Conservation (phyloP, 495 filamentous ascomycete genomes). For the Hypoxylon lienhwacheense region DNA sequence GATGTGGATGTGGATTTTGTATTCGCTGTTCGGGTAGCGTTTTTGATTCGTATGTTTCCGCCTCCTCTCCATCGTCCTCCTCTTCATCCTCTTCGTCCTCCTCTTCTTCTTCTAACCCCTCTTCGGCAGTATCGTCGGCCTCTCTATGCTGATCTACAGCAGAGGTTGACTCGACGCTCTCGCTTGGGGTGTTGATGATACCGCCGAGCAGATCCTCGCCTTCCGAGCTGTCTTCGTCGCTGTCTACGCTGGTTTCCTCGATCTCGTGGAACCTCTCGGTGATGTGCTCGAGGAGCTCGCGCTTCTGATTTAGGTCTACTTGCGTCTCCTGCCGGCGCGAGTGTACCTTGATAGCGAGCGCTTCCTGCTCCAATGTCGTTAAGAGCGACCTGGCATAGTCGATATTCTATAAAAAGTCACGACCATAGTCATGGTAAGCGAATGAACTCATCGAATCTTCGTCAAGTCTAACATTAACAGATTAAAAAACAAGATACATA, state of each 20-base stretch:
- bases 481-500: slow-evolving; percentile 42
- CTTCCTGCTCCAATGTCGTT: slow-evolving; percentile 73
- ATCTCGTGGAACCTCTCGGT: slow-evolving; percentile 65
- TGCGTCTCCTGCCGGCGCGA: slow-evolving; percentile 68
- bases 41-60: slow-evolving; percentile 17
- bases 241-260: slow-evolving; percentile 55
- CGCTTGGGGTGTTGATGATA: slow-evolving; percentile 52
- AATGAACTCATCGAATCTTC: slow-evolving; percentile 4
- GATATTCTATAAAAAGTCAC: slow-evolving; percentile 64
- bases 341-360: slow-evolving; percentile 63
- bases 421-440: no score
- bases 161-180: slow-evolving; percentile 48
- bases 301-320: slow-evolving; percentile 64
- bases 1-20: slow-evolving; percentile 1
- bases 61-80: slow-evolving; percentile 13
- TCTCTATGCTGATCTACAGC: slow-evolving; percentile 20
- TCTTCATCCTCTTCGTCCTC: slow-evolving; percentile 1
- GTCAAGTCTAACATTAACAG: neutral
- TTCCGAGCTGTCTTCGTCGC: slow-evolving; percentile 49
- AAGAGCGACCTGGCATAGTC: slow-evolving; percentile 78
- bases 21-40: slow-evolving; percentile 25
- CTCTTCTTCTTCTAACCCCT: slow-evolving; percentile 7
- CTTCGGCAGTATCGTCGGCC: slow-evolving; percentile 4
- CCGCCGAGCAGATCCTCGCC: slow-evolving; percentile 55
- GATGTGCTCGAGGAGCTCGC: slow-evolving; percentile 58